Conservation (phyloP, 1,139 yeast genomes). For the Nakaseomyces nivariensis region DNA sequence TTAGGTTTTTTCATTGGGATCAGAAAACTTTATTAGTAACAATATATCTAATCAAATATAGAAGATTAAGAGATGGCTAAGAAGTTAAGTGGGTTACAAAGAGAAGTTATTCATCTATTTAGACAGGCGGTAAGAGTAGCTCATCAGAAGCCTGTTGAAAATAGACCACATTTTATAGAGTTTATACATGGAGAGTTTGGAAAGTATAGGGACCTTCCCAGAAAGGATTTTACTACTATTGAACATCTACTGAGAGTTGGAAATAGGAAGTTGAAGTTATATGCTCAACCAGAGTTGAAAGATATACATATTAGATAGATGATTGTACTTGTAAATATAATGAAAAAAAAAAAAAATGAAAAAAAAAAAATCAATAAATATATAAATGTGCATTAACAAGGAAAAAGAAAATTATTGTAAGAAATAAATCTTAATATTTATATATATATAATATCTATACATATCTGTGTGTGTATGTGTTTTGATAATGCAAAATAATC, state of each 20-base stretch:
- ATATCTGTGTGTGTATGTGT: no score
- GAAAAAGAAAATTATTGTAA: no score
- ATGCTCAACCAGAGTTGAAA: slow-evolving; percentile 54
- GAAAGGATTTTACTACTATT: slow-evolving; percentile 76
- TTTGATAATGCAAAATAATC: no score
- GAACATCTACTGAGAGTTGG: slow-evolving; percentile 82
- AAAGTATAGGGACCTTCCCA: slow-evolving; percentile 48
- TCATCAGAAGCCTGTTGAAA: slow-evolving; percentile 43
- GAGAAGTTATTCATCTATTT: slow-evolving; percentile 54
- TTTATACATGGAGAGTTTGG: slow-evolving; percentile 48
- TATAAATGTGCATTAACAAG: no score
- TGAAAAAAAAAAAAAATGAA: no score
- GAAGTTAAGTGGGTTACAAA: slow-evolving; percentile 49
- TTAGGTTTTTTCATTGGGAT: no score
- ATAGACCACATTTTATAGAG: slow-evolving; percentile 30
- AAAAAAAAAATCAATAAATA: background rate
- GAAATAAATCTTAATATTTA: no score
- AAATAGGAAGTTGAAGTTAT: slow-evolving; percentile 59
- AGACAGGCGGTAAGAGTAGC: slow-evolving; percentile 47
- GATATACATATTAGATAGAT: slow-evolving; percentile 37
- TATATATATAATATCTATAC: no score
- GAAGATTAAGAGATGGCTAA: slow-evolving; percentile 11
- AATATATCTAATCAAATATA: no score
- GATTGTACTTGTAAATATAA: background rate
- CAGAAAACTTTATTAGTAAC: no score